Evolutionary conservation across 2,329 filamentous ascomycete species (phyloP), one percentile per base, ranked within the genome.

Genomic region (Alternaria sp.): DNA sequence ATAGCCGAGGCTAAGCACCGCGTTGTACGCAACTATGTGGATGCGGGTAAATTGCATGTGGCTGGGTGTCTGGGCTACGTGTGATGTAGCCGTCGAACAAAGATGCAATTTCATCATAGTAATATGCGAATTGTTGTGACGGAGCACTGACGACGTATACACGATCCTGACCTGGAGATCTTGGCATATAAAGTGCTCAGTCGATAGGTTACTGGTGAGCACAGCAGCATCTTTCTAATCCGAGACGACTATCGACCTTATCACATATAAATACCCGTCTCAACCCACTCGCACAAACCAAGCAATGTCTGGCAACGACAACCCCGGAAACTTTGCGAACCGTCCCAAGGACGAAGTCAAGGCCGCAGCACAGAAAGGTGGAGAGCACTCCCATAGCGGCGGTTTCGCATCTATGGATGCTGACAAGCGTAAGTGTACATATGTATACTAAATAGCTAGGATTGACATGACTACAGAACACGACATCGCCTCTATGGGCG

Each of bases 401-500:
- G 81, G 80, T 21, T 81, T 82, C 59, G 79, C 79, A 2, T 71
- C 65, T 17, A 77, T 78, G 74, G 75, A 77, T 52, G 55, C 76
- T 1, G 75, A 77, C n/a, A 77, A 77, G 63, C 75, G 76, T 67
- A 73, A 74, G 25, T 25, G 60, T 43, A n/a, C 21, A 3, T 44
- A 49, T 10, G 21, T 12, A n/a, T 19, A 32, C 6, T 23, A 36
- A 17, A 60, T 12, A 17, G 12, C 26, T 28, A n/a, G 12, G 6
- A 21, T 57, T 63, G n/a, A 67, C 25, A 53, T 21, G 9, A 51
- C 12, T 23, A 19, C 15, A 49, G 49, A 87, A 85, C 78, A 80
- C 19, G 82, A 87, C 1, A 87, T 88, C 62, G 86, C 86, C 2
- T 88, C 86, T 11, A 79, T 81, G 73, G 86, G 86, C 10, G 86